Evolutionary conservation across 2,329 filamentous ascomycete species (phyloP).

Genomic region (Fusarium drepaniforme): DNA sequence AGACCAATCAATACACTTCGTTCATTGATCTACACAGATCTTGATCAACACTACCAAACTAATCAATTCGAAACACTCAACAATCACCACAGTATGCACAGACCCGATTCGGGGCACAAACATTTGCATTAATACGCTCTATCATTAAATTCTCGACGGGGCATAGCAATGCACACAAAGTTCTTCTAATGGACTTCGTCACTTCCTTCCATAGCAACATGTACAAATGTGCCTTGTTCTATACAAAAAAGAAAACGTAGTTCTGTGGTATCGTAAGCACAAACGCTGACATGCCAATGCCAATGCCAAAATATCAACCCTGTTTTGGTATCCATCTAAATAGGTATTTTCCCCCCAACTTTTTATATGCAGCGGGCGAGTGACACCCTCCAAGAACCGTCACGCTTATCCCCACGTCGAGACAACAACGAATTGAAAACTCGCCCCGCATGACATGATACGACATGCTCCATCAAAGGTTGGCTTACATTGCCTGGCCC

Average conservation of each 20-base stretch:
- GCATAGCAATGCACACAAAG: slow-evolving; percentile 29
- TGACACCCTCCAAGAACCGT: slow-evolving; percentile 27
- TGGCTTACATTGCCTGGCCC: slow-evolving; percentile 20
- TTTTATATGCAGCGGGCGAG: slow-evolving; percentile 25
- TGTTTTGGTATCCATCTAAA: slow-evolving; percentile 28
- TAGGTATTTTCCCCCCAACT: background rate
- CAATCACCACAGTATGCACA: background rate
- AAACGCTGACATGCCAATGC: slow-evolving; percentile 37
- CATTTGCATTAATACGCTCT: slow-evolving; percentile 37
- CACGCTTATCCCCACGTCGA: slow-evolving; percentile 30
- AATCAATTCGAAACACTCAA: background rate
- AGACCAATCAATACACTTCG: background rate
- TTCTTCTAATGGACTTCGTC: slow-evolving; percentile 30
- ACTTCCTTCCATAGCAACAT: slow-evolving; percentile 31
- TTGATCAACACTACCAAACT: background rate
- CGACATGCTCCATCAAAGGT: background rate
- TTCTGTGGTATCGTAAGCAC: slow-evolving; percentile 42
- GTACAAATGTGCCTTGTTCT: slow-evolving; percentile 26
- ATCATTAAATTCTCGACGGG: slow-evolving; percentile 39
- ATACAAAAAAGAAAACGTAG: slow-evolving; percentile 35
- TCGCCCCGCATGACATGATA: background rate
- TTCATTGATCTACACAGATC: background rate
- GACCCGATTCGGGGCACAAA: slow-evolving; percentile 11
- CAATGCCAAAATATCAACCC: slow-evolving; percentile 30
- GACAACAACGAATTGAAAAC: slow-evolving; percentile 30